Evolutionary conservation across 1,284 basidiomycete species (phyloP), one percentile per base, ranked within the genome.

Genomic region (Serendipita sp.): DNA sequence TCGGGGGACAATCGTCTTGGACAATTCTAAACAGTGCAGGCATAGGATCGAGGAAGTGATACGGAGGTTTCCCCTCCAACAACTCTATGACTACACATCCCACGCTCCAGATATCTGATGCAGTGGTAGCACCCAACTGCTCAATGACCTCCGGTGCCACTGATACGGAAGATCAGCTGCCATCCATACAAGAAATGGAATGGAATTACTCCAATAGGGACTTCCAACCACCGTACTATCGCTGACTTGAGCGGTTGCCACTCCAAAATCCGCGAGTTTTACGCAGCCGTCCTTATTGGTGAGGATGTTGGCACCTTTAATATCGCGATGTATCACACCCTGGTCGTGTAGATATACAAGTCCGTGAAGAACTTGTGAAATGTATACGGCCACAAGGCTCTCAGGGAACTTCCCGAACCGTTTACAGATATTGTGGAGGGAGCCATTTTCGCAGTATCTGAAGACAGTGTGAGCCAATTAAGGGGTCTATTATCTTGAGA

Each of bases 281-380:
- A 98, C 92, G 32, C 85, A 88, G n/a, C 94, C 94, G 72, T 96
- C 91, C 75, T 97, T 96, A 71, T 95, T 96, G n/a, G 94, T 95
- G 49, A 97, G 79, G 69, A 98, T 94, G 69, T 97, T 98, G 13
- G 94, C 93, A 44, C 93, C 94, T 73, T 98, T 98, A 78, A 98
- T 97, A 70, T 98, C 94, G n/a, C 94, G 83, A 73, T 98, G 94
- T 67, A 97, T 96, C 64, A 97, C 93, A 78, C 93, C 94, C 76
- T 95, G 92, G 68, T 96, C 93, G 71, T 98, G 94, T 10, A 98
- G 83, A 72, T 97, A 98, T 50, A 93, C 85, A 22, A 97, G 79
- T 1, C 93, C 93, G 70, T 95, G 89, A 41, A 97, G 80, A 17
- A 93, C 87, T 74, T 98, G 95, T 60, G 88, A 89, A 69, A 97